Base-by-base conservation (phyloP, 106 monocot species). In the Iris macrosiphon region DNA sequence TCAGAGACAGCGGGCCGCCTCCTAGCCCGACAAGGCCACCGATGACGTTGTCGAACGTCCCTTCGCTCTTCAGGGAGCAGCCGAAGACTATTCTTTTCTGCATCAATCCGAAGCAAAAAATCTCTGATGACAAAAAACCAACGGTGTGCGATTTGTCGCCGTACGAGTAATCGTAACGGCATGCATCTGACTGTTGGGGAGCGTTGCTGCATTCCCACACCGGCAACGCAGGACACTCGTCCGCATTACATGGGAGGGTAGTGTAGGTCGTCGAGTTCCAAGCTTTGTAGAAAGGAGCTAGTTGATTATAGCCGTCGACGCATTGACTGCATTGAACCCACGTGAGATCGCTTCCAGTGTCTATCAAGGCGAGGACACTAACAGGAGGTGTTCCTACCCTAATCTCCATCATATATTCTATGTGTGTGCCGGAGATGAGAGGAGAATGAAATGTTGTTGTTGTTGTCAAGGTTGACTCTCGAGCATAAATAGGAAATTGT, bases 1-100 rank as follows among this genome's bases (percentile, higher is more conserved):
- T 45, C 14, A 79, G 69, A 13, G 79, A 79, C 1, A 75, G 28
- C 21, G 46, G 38, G n/a, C 74, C 79, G 3, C 38, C 37, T n/a
- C 54, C 74, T 14, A 79, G 75, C 4, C 79, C 79, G 4, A 70
- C 75, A 22, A 79, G 41, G 1, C 79, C 79, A n/a, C 35, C 45
- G 11, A 47, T 37, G 18, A 15, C 9, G 17, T 17, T 0, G 7
- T 35, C 25, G 42, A 79, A 70, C 26, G 30, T 29, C 2, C 79
- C 79, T 0, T 25, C 14, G 12, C 44, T 60, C 3, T 70, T 19
- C 10, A 28, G 38, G 1, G 69, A 51, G 58, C 74, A 75, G 9
- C 79, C 79, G 45, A 79, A 79, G 0, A 9, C 5, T n/a, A n/a
- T n/a, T n/a, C n/a, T n/a, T n/a, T n/a, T n/a, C n/a, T n/a, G n/a